These are phyloP conservation scores for Colletotrichum sojae DNA, from an alignment of 2,329 filamentous ascomycete genomes.

Conservation along the genomic window DNA sequence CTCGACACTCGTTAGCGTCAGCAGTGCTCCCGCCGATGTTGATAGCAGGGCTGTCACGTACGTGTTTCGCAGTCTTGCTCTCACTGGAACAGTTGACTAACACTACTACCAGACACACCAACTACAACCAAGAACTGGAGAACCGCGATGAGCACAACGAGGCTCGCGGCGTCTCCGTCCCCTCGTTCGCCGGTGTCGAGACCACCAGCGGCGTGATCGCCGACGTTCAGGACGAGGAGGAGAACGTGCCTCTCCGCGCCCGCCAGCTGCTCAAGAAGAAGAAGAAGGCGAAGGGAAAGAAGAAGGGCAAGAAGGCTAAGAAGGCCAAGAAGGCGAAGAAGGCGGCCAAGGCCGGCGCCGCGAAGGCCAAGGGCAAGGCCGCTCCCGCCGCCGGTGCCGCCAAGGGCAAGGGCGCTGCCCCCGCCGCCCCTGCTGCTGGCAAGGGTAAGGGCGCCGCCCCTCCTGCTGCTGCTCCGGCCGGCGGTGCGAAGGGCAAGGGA, in stretches of 20 bases:
- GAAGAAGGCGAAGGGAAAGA: slow-evolving; percentile 21
- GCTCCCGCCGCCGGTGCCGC: slow-evolving; percentile 21
- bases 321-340: slow-evolving; percentile 30
- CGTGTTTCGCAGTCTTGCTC: not conserved
- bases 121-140: slow-evolving; percentile 34
- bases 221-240: slow-evolving; percentile 27
- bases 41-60: slow-evolving; percentile 39
- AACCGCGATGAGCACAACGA: slow-evolving; percentile 31
- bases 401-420: slow-evolving; percentile 28
- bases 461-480: not conserved
- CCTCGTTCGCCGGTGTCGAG: slow-evolving; percentile 34
- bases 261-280: slow-evolving; percentile 35
- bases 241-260: slow-evolving; percentile 21
- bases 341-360: slow-evolving; percentile 19
- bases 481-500: slow-evolving; percentile 14
- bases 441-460: slow-evolving; percentile 30
- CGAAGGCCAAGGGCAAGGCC: slow-evolving; percentile 27
- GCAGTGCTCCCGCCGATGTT: slow-evolving; percentile 36
- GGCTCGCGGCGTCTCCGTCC: slow-evolving; percentile 30
- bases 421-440: slow-evolving; percentile 13
- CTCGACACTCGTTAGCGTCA: slow-evolving; percentile 40
- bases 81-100: not conserved
- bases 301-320: slow-evolving; percentile 34
- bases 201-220: slow-evolving; percentile 33
- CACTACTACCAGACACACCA: not conserved